Evolutionary conservation across 2,329 filamentous ascomycete genomes (phyloP), one percentile per base, ranked within the genome.

Genomic region (Penicillium sp.): DNA sequence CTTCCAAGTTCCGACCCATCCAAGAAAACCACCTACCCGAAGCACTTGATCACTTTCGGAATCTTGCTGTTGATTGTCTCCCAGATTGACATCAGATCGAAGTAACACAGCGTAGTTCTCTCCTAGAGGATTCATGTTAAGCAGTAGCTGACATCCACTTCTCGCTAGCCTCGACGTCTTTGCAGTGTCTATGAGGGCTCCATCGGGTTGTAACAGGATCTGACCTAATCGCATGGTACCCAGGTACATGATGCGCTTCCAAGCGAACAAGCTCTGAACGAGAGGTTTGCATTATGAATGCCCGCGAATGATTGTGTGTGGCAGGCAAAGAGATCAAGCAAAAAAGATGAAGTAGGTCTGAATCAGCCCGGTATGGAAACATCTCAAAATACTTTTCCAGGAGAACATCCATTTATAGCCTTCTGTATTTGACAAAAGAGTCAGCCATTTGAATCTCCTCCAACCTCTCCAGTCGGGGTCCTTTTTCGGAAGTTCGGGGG

Each of bases 101-200:
- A 68, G 49, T 37, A 63, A 12, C 6, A 68, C 56, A 15, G 65
- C 65, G 37, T 61, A 68, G 24, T 68, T 66, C 10, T 66, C 65
- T 4, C 61, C 64, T 1, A 33, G n/a, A 13, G 61, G 60, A 22
- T 64, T 64, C 1, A 38, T 24, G 3, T 60, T 55, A 9, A 33
- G 58, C 1, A 63, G 55, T 9, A 62, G 40, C 7, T 37, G 62
- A 62, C 62, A 68, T 62, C 65, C 67, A 66, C n/a, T 62, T 54
- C 24, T 38, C 50, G 12, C 61, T 65, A 9, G 53, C 58, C 15
- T 66, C 54, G 4, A 67, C 9, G 4, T 58, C 63, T 10, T 56
- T 37, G 53, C 67, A 67, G 9, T 33, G 30, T 1, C 65, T 63
- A 26, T 67, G 63, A 7, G 65, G 45, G 47, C 63, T 66, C 65